Evolutionary conservation across 495 filamentous ascomycete genomes (phyloP), one percentile per base, ranked within the genome.

Genomic region (Tetracladium marchalianum): DNA sequence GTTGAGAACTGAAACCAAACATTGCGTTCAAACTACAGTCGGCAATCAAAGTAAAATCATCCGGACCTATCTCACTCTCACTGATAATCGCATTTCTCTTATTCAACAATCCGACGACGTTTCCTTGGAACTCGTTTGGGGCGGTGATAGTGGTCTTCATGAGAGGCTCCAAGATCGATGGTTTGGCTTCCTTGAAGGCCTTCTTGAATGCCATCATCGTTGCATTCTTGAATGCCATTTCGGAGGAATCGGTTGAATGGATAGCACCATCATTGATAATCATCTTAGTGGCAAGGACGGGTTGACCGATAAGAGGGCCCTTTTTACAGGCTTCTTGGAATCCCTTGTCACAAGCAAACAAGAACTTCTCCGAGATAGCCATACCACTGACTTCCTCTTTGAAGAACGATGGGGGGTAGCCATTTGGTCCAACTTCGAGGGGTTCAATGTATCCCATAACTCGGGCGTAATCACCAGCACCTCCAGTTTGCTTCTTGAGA

Each of bases 131-230:
- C 71, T 97, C 93, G 56, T 84, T 85, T 5, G 93, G 93, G 4
- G 93, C 90, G 19, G 87, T 94, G 53, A 99, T 85, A 39, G 86
- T 84, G 9, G 89, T 95, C 75, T 95, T 97, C 93, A 99, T 99
- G 46, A 99, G 66, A 17, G 93, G 93, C 66, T 99, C 93, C 9
- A 99, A 77, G 11, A 99, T 79, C 49, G 81, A 67, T 5, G 90
- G 89, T 46, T 77, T 71, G 8, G 80, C 88, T 7, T 81, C 75
- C 39, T 70, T 68, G 71, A 99, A 99, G 11, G 87, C 84, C 70
- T 96, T 95, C 53, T 86, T 82, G 82, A 97, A 97, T 11, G 93
- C 93, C 70, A 95, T 87, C 69, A 93, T 86, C 24, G 92, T 94
- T 19, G 93, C 89, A 48, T 78, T 87, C 65, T 87, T 94, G 83